phyloP scores from a whole-genome alignment of 2,329 filamentous ascomycete genomes.

The Penicillium sp. region DNA sequence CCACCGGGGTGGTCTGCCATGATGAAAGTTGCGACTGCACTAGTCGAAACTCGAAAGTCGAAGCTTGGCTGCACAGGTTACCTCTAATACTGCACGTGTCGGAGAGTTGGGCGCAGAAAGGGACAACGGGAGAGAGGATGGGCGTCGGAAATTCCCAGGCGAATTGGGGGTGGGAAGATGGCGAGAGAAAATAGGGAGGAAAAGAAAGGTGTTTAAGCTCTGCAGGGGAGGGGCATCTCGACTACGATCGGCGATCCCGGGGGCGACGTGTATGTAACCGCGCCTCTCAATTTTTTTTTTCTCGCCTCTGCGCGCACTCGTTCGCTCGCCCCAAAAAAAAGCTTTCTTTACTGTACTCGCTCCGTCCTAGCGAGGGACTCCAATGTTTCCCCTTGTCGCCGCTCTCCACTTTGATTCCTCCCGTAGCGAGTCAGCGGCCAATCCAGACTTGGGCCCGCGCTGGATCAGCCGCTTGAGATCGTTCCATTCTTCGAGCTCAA shows the following conservation, averaged over 20 bases:
- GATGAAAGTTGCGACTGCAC: constrained; percentile 1
- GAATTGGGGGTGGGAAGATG: background rate
- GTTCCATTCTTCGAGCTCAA: constrained; percentile 3
- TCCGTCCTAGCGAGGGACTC: too few relatives aligned
- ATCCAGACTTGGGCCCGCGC: constrained; percentile 13
- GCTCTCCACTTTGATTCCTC: constrained; percentile 3
- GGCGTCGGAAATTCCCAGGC: too few relatives aligned
- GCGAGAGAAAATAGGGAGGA: constrained; percentile 5
- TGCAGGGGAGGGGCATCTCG: constrained; percentile 16
- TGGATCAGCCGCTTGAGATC: constrained; percentile 9
- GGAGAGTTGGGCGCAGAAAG: background rate
- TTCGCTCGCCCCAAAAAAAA: too few relatives aligned
- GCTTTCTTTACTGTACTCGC: too few relatives aligned
- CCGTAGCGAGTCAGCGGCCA: constrained; percentile 14
- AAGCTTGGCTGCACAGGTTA: too few relatives aligned
- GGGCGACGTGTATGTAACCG: constrained; percentile 19
- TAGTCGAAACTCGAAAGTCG: background rate
- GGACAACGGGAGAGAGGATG: too few relatives aligned
- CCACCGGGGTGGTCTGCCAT: constrained; percentile 18
- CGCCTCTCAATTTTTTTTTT: background rate
- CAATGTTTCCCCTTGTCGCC: too few relatives aligned
- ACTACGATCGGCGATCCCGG: constrained; percentile 16
- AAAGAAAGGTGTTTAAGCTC: constrained; percentile 18
- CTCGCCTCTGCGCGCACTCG: too few relatives aligned
- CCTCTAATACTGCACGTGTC: constrained; percentile 8